Evolutionary conservation across 768 basidiomycete species (phyloP).

Genomic region (Cyathus striatus): DNA sequence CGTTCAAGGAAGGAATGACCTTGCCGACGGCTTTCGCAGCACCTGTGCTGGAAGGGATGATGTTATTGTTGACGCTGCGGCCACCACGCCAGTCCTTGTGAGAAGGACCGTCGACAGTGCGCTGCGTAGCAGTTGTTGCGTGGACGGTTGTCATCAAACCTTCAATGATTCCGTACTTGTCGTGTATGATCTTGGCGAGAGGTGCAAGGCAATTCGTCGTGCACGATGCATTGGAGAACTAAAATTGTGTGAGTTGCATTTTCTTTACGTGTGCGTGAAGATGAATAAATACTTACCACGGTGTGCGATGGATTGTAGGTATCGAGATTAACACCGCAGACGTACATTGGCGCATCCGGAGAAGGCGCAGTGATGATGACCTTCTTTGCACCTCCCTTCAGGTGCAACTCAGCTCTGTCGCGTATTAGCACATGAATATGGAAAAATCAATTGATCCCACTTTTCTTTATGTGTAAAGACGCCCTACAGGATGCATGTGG

Average conservation of each 20-base stretch:
- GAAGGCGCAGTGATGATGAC: conserved; percentile 97
- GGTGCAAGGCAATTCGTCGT: conserved; percentile 96
- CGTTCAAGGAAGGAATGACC: conserved; percentile 88
- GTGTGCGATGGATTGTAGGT: conserved; percentile 79
- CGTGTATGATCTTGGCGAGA: conserved; percentile 89
- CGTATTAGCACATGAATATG: conserved; percentile 4
- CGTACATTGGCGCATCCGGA: conserved; percentile 88
- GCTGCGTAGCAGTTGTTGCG: conserved; percentile 85
- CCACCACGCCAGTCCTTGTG: conserved; percentile 92
- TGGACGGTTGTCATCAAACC: conserved; percentile 95
- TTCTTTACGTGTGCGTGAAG: not conserved
- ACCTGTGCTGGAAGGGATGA: conserved; percentile 94
- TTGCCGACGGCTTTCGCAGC: conserved; percentile 96
- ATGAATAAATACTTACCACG: conserved; percentile 44
- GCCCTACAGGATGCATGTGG: conserved; percentile 40
- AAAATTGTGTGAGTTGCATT: conserved; percentile 1
- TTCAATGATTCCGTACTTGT: conserved; percentile 89
- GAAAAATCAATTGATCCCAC: conserved; percentile 25
- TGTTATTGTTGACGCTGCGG: conserved; percentile 89
- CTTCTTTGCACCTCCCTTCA: conserved; percentile 97
- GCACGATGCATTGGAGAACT: conserved; percentile 97
- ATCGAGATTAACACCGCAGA: conserved; percentile 90
- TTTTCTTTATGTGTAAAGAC: conserved; percentile 92
- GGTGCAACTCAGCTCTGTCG: conserved; percentile 70
- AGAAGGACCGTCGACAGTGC: conserved; percentile 86